These are phyloP conservation scores for Candida sanyaensis DNA, from an alignment of 1,139 yeast genomes.

Conservation along the genomic window DNA sequence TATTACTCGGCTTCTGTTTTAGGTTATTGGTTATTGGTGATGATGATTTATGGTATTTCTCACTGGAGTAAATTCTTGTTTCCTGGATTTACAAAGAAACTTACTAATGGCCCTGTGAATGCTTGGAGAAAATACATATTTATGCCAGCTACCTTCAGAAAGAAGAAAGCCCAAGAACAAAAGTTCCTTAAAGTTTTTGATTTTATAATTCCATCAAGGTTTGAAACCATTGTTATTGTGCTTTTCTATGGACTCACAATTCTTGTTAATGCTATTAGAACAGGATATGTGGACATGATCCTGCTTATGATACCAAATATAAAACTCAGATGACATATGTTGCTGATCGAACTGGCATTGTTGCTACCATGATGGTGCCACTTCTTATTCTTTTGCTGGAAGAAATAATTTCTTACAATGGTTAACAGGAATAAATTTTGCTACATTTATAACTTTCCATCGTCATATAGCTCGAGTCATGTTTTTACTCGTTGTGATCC, in stretches of 20 bases:
- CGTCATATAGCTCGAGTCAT: slow-evolving; percentile 39
- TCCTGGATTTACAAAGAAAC: slow-evolving; percentile 24
- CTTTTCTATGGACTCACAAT: slow-evolving; percentile 45
- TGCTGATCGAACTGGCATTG: slow-evolving; percentile 35
- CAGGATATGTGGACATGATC: slow-evolving; percentile 25
- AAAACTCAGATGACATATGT: slow-evolving; percentile 27
- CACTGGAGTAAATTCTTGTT: slow-evolving; percentile 41
- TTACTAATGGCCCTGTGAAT: slow-evolving; percentile 26
- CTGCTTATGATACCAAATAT: slow-evolving; percentile 20
- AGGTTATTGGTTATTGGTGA: slow-evolving; percentile 51
- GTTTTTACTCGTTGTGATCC: slow-evolving; percentile 29
- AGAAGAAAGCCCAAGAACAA: slow-evolving; percentile 25
- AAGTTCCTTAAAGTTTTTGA: slow-evolving; percentile 21
- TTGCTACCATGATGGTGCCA: slow-evolving; percentile 31
- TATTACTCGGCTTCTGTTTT: slow-evolving; percentile 50
- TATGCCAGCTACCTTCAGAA: slow-evolving; percentile 31
- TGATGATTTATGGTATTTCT: slow-evolving; percentile 38
- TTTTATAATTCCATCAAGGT: slow-evolving; percentile 28
- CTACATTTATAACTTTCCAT: slow-evolving; percentile 37
- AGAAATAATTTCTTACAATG: slow-evolving; percentile 44
- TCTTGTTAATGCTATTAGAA: slow-evolving; percentile 31
- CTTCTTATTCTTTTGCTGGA: slow-evolving; percentile 40
- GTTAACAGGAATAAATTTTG: slow-evolving; percentile 39
- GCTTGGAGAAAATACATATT: slow-evolving; percentile 30
- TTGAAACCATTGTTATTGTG: slow-evolving; percentile 21